phyloP scores from a whole-genome alignment of 257 asterid species.

The Scutellaria minor region DNA sequence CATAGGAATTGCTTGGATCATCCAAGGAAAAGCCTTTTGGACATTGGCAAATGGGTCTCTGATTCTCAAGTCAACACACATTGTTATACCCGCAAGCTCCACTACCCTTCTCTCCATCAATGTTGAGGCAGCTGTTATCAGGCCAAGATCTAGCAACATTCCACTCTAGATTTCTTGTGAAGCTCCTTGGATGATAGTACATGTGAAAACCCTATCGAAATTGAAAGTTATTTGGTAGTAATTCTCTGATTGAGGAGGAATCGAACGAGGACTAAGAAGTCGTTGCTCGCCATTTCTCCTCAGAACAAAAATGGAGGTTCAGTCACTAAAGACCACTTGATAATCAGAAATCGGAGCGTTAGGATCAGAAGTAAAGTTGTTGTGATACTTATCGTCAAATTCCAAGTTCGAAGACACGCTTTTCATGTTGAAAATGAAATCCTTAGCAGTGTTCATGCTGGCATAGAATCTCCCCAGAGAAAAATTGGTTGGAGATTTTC shows the following conservation, averaged over 20 bases:
- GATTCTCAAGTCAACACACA: slow-evolving; percentile 41
- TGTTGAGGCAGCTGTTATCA: slow-evolving; percentile 37
- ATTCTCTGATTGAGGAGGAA: slow-evolving; percentile 33
- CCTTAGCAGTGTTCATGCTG: slow-evolving; percentile 38
- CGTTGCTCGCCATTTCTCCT: slow-evolving; percentile 34
- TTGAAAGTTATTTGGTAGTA: slow-evolving; percentile 50
- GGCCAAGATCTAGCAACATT: slow-evolving; percentile 35
- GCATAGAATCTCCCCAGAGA: slow-evolving; percentile 54
- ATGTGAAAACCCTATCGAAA: slow-evolving; percentile 57
- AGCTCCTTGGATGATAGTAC: slow-evolving; percentile 49
- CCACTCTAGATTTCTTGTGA: slow-evolving; percentile 40
- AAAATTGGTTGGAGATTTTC: slow-evolving; percentile 38
- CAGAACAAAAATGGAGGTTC: slow-evolving; percentile 36
- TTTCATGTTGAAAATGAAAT: slow-evolving; percentile 45
- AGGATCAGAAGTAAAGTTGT: slow-evolving; percentile 33
- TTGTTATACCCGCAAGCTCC: slow-evolving; percentile 74
- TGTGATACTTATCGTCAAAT: slow-evolving; percentile 48
- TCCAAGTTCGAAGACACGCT: slow-evolving; percentile 30
- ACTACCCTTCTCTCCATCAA: slow-evolving; percentile 38
- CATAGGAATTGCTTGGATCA: slow-evolving; percentile 45
- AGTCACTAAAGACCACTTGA: slow-evolving; percentile 39
- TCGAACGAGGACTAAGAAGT: background rate
- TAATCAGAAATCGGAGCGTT: slow-evolving; percentile 42
- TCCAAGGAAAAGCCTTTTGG: slow-evolving; percentile 45
- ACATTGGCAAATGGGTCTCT: slow-evolving; percentile 54